Conservation (phyloP, 768 basidiomycete species). For the Cyclocybe cylindracea region DNA sequence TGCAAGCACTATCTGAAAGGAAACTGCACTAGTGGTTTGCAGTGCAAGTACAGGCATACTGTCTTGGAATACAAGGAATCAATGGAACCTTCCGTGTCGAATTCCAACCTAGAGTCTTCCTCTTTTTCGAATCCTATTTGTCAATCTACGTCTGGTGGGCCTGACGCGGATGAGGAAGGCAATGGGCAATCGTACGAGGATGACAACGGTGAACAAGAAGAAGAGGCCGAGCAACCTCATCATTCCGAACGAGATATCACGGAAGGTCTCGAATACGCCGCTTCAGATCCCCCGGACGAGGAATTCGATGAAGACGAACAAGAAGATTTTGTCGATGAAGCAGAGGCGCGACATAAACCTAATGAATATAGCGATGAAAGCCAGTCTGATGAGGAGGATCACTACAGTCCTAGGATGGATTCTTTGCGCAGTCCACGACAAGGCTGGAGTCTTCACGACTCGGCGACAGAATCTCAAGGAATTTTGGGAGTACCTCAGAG, state of each 20-base stretch:
- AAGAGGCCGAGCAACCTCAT: background rate
- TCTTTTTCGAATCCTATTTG: background rate
- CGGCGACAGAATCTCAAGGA: background rate
- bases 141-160: conserved; percentile 6
- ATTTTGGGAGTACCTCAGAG: background rate
- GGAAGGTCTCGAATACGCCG: background rate
- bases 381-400: too few relatives aligned
- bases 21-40: conserved; percentile 22
- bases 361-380: too few relatives aligned
- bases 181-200: background rate
- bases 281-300: background rate
- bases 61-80: background rate
- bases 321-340: too few relatives aligned
- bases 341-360: too few relatives aligned
- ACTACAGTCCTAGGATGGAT: too few relatives aligned
- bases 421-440: too few relatives aligned
- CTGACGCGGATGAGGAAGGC: conserved; percentile 3
- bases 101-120: background rate
- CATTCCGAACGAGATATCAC: background rate
- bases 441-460: too few relatives aligned
- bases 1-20: conserved; percentile 25
- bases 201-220: background rate
- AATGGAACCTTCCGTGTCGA: background rate
- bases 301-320: background rate
- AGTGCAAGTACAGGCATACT: conserved; percentile 16